Evolutionary conservation across 306 rosid species (phyloP).

Genomic region (Ammopiptanthus mongolicus): DNA sequence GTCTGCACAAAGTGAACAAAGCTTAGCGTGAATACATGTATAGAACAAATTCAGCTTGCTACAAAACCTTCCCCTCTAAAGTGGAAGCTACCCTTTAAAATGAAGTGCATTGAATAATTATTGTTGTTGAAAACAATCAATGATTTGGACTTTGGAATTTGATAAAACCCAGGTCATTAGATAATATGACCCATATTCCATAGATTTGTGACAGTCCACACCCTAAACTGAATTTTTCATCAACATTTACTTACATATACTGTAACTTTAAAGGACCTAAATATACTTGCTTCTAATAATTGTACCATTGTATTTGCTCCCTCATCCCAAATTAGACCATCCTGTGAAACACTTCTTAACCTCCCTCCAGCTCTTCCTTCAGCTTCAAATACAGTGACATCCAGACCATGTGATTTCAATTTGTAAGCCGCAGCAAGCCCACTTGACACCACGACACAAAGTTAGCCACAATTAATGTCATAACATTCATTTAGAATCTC

Average conservation of each 20-base stretch:
- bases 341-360: slow-evolving; percentile 63
- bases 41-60: background rate
- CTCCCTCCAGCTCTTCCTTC: slow-evolving; percentile 88
- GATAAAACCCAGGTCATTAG: background rate
- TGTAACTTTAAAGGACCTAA: background rate
- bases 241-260: background rate
- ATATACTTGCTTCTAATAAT: background rate
- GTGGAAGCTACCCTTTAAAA: background rate
- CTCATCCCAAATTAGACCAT: slow-evolving; percentile 88
- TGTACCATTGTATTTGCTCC: slow-evolving; percentile 95
- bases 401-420: slow-evolving; percentile 73
- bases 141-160: background rate
- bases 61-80: background rate
- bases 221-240: background rate
- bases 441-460: slow-evolving; percentile 38
- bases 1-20: slow-evolving; percentile 51
- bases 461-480: slow-evolving; percentile 13
- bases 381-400: slow-evolving; percentile 78
- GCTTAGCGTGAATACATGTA: background rate
- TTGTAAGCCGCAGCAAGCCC: slow-evolving; percentile 96
- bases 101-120: background rate
- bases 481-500: background rate
- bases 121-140: slow-evolving; percentile 3
- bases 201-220: background rate
- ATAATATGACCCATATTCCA: background rate